Evolutionary conservation across 2,329 filamentous ascomycete genomes (phyloP), one percentile per base, ranked within the genome.

Genomic region (Cladorrhinum sp.): DNA sequence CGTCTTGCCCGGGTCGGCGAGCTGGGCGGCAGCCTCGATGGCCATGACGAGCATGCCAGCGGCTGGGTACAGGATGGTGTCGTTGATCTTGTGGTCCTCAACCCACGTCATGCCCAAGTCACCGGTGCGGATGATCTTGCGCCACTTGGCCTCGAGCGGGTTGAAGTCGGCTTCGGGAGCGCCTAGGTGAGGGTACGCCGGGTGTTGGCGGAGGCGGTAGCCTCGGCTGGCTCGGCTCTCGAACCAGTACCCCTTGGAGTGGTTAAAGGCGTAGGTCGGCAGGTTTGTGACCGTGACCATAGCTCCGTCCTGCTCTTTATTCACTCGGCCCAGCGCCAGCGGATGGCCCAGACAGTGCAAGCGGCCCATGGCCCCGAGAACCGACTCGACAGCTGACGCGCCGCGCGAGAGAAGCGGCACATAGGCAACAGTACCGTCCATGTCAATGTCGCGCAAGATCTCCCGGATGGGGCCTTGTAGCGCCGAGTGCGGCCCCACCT

Each of bases 71-170:
- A 77, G 58, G 6, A 73, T 65, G 0, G 63, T 65, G 8, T 62
- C 62, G 50, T 65, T 64, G 45, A 72, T 57, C 66, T 71, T 25
- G 56, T 83, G 79, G 58, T 82, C 77, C 0, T 69, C 67, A 4
- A 82, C 63, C 81, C 81, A 83, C 0, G 77, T 76, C 1, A 71
- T 69, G 3, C n/a, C n/a, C n/a, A n/a, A n/a, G n/a, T 77, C 73
- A 9, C 74, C 68, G 0, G 76, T 55, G 0, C 74, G 71, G 9
- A 81, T 69, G 16, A 79, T 70, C 50, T 79, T 78, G 16, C 79
- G 72, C 81, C 81, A 84, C 16, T 67, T 62, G 1, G 72, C 71
- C 4, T 70, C 69, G n/a, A n/a, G n/a, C n/a, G n/a, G n/a, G n/a
- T n/a, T n/a, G n/a, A n/a, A n/a, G n/a, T n/a, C n/a, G n/a, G n/a